A percentile compares a stretch with the other conserved stretches of the same genome.
Evolutionary conservation across 2,329 filamentous ascomycete species (phyloP).

Genomic region (Eurotiales sp.): DNA sequence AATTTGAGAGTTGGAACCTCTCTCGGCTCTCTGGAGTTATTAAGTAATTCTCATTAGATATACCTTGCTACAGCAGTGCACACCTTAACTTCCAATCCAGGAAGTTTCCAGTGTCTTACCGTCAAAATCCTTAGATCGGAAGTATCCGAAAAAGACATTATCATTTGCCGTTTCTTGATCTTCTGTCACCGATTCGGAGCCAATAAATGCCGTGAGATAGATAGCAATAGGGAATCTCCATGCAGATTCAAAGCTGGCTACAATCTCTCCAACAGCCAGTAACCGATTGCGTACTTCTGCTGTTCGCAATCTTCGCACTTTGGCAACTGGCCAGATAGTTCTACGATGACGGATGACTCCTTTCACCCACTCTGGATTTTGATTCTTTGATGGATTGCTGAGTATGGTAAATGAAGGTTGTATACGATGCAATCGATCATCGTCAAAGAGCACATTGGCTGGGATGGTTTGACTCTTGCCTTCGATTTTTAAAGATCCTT

Average conservation of each 20-base stretch:
- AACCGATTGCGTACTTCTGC: not conserved
- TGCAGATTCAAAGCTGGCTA: not conserved
- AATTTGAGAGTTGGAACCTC: not conserved
- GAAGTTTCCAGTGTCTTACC: no score
- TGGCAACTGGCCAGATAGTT: not conserved
- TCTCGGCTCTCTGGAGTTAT: not conserved
- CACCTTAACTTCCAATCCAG: no score
- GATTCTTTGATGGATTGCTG: not conserved
- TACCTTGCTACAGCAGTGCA: no score
- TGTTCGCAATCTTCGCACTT: not conserved
- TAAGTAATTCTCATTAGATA: not conserved
- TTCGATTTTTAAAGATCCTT: not conserved
- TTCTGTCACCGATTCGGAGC: not conserved
- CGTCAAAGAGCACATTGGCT: not conserved
- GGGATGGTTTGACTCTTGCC: not conserved
- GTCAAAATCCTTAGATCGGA: not conserved
- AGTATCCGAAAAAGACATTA: constrained; percentile 1
- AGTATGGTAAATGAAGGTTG: not conserved
- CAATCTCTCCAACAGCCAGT: not conserved
- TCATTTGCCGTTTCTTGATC: not conserved
- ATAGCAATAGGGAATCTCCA: not conserved
- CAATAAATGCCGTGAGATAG: not conserved
- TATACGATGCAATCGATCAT: not conserved
- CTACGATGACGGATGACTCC: not conserved
- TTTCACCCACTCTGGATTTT: not conserved